Percentiles rank a stretch among this genome's conserved stretches.
phyloP scores from a whole-genome alignment of 2,329 filamentous ascomycete genomes.

The Davidsoniella australis region DNA sequence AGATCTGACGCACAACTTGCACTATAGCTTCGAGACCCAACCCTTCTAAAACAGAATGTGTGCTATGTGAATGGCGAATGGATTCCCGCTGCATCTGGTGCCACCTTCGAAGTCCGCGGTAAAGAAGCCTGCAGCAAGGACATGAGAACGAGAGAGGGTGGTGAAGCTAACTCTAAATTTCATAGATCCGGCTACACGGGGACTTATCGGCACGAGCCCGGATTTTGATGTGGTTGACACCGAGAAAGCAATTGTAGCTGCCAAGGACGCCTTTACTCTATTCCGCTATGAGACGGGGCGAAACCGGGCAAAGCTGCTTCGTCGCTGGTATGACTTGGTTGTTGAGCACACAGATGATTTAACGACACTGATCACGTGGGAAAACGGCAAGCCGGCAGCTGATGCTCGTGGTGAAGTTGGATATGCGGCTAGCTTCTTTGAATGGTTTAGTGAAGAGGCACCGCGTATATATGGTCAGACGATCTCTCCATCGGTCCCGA shows the following conservation, averaged over 20 bases:
- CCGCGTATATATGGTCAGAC: constrained; percentile 58
- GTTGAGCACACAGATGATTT: constrained; percentile 64
- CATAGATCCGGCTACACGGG: constrained; percentile 65
- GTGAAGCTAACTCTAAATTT: background rate
- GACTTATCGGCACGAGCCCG: constrained; percentile 65
- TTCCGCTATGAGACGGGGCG: constrained; percentile 59
- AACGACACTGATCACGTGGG: constrained; percentile 69
- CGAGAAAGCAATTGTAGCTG: constrained; percentile 67
- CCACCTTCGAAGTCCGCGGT: constrained; percentile 80
- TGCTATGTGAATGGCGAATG: constrained; percentile 88
- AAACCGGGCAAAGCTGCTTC: constrained; percentile 54
- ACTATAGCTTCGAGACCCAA: constrained; percentile 56
- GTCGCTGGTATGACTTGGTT: constrained; percentile 70
- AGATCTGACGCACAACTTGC: background rate
- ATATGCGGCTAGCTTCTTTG: constrained; percentile 60
- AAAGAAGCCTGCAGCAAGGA: constrained; percentile 13
- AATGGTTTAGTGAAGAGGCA: constrained; percentile 71
- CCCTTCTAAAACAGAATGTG: constrained; percentile 66
- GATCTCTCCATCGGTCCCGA: constrained; percentile 50
- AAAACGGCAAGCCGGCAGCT: constrained; percentile 72
- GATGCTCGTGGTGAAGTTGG: constrained; percentile 56
- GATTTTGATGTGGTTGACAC: constrained; percentile 71
- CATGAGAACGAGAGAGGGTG: too few species aligned
- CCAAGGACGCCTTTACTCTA: constrained; percentile 52
- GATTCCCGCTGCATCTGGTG: constrained; percentile 66